Conservation (phyloP, 108 stramenopile genomes). For the Aurantiochytrium sp. region DNA sequence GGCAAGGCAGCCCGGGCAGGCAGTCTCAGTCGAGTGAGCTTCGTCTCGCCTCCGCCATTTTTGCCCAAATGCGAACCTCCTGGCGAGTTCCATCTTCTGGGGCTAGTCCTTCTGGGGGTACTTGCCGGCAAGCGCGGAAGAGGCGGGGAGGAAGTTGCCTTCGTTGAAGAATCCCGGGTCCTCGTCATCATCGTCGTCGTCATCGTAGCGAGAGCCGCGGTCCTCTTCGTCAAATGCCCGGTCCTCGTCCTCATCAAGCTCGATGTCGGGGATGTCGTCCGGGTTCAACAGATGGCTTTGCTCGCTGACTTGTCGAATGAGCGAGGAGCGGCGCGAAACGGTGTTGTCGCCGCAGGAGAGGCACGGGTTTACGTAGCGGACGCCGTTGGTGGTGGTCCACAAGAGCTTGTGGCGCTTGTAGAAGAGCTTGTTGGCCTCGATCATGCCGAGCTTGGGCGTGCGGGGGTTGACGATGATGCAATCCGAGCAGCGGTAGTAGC, state of each 20-base stretch:
- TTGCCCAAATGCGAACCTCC: too few relatives aligned
- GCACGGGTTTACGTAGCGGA: background rate
- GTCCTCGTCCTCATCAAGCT: background rate
- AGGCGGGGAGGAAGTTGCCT: too few relatives aligned
- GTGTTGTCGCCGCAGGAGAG: background rate
- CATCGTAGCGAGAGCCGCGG: too few relatives aligned
- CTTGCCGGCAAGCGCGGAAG: too few relatives aligned
- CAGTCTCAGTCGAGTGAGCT: too few relatives aligned
- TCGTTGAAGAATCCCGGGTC: too few relatives aligned
- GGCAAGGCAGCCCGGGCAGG: too few relatives aligned
- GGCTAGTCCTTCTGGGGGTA: too few relatives aligned
- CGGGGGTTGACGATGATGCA: background rate
- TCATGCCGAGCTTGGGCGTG: background rate
- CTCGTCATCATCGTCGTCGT: too few relatives aligned
- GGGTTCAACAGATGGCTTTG: background rate
- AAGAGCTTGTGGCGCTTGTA: background rate
- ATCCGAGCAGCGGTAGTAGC: conserved; percentile 24
- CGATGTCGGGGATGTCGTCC: background rate
- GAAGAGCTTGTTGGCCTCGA: background rate
- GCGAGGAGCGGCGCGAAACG: background rate
- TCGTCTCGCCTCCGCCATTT: too few relatives aligned
- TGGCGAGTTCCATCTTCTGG: too few relatives aligned
- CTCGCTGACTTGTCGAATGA: background rate
- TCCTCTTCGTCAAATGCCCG: too few relatives aligned
- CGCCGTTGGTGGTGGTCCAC: background rate